Evolutionary conservation across 768 basidiomycete species (phyloP), one percentile per base, ranked within the genome.

Genomic region (Plicaturopsis crispa): DNA sequence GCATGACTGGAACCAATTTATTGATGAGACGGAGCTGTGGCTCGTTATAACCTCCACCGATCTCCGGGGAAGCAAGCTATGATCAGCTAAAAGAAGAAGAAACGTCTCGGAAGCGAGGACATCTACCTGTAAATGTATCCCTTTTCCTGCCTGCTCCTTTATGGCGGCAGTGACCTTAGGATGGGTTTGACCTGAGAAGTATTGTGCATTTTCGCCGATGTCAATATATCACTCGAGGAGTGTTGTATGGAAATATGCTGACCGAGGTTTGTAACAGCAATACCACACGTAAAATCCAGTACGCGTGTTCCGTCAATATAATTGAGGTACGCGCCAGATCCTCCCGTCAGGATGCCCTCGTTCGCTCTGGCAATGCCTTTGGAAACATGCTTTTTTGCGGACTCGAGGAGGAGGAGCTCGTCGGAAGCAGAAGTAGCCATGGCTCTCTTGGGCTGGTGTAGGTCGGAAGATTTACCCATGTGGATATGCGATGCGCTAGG

Each of bases 1-100:
- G 93, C 91, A 98, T 92, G 42, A 84, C 63, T 0, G 91, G 87
- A 10, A 94, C 62, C 5, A 97, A 72, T 39, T 73, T 74, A 57
- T 94, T 75, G 52, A 97, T 84, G 49, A 97, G 84, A 35, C 78
- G 70, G 14, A 96, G 72, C 60, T 94, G 91, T 0, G 91, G 88
- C 46, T 73, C 77, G 49, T 88, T 80, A n/a, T n/a, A n/a, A n/a
- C n/a, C n/a, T n/a, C n/a, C n/a, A n/a, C n/a, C n/a, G n/a, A n/a
- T n/a, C n/a, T n/a, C n/a, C n/a, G n/a, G n/a, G n/a, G n/a, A n/a
- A n/a, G n/a, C n/a, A n/a, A n/a, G n/a, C n/a, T n/a, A n/a, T n/a
- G 40, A 24, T 23, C n/a, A 1, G 19, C 11, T 1, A 19, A 17
- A n/a, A 17, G 11, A 7, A 41, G 22, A 39, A n/a, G 36, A 21